Evolutionary conservation across 2,329 filamentous ascomycete genomes (phyloP).

Genomic region (Cladosporium sp.): DNA sequence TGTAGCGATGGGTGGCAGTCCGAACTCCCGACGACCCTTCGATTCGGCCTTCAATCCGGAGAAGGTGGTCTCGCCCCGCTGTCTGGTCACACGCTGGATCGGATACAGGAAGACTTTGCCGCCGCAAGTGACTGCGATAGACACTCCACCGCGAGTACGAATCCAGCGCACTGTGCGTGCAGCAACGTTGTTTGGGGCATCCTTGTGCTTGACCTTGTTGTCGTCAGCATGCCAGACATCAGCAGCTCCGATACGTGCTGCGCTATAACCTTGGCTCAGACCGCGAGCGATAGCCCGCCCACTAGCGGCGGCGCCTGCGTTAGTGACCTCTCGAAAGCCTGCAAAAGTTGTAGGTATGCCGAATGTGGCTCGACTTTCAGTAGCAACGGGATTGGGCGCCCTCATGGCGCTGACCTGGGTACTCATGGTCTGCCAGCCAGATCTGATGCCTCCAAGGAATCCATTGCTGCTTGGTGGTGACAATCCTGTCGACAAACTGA

Average conservation of each 20-base stretch:
- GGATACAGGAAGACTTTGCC: constrained; percentile 65
- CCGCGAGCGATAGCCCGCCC: constrained; percentile 69
- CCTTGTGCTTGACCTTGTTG: constrained; percentile 67
- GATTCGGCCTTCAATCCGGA: constrained; percentile 37
- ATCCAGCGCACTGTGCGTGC: constrained; percentile 63
- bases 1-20: constrained; percentile 16
- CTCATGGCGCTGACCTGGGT: constrained; percentile 29
- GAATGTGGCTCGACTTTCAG: constrained; percentile 17
- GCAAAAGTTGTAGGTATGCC: constrained; percentile 29
- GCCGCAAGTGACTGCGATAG: constrained; percentile 61
- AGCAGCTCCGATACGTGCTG: constrained; percentile 64
- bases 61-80: constrained; percentile 46
- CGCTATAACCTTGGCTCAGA: constrained; percentile 69
- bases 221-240: constrained; percentile 71
- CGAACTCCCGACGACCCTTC: constrained; percentile 14
- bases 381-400: constrained; percentile 9
- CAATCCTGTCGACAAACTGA: constrained; percentile 29
- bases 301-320: constrained; percentile 52
- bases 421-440: constrained; percentile 41
- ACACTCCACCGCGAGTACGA: constrained; percentile 57
- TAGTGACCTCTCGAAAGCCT: constrained; percentile 28
- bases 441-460: constrained; percentile 27
- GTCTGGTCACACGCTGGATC: constrained; percentile 46
- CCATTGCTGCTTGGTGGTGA: constrained; percentile 30
- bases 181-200: constrained; percentile 50